These are phyloP conservation scores for Retiboletus flavoniger DNA, from an alignment of 1,284 basidiomycete genomes.

Conservation along the genomic window DNA sequence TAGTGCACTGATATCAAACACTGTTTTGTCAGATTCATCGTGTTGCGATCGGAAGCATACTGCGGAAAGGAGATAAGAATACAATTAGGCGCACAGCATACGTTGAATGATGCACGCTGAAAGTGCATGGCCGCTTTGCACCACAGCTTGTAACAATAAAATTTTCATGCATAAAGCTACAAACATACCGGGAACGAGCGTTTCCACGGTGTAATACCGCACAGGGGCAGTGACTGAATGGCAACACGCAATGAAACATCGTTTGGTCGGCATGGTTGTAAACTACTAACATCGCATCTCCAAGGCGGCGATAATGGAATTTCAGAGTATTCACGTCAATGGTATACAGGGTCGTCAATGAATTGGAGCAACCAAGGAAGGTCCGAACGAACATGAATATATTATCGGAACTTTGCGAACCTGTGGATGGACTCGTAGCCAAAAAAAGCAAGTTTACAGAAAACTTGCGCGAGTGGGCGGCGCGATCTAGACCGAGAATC, in stretches of 20 bases:
- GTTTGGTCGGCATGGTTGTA: slow-evolving; percentile 6
- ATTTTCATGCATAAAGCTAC: slow-evolving; percentile 11
- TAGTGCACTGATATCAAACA: slow-evolving; percentile 19
- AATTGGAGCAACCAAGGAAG: slow-evolving; percentile 16
- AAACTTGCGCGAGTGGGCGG: slow-evolving; percentile 9
- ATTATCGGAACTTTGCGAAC: slow-evolving; percentile 17
- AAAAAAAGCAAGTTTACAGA: not conserved
- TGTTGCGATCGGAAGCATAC: slow-evolving; percentile 18
- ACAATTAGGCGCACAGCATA: slow-evolving; percentile 26
- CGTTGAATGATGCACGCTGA: slow-evolving; percentile 32
- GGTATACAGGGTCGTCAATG: slow-evolving; percentile 24
- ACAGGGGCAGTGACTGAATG: slow-evolving; percentile 27
- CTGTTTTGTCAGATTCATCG: slow-evolving; percentile 14
- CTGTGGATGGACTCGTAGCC: not conserved
- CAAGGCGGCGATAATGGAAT: slow-evolving; percentile 33
- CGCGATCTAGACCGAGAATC: slow-evolving; percentile 15
- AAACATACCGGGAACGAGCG: slow-evolving; percentile 13
- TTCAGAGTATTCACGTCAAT: slow-evolving; percentile 12
- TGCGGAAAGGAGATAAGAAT: slow-evolving; percentile 32
- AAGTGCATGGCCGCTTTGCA: slow-evolving; percentile 27
- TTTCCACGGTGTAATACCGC: slow-evolving; percentile 28
- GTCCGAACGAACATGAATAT: slow-evolving; percentile 10
- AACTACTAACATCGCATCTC: slow-evolving; percentile 11
- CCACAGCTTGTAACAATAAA: slow-evolving; percentile 24
- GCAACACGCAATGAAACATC: slow-evolving; percentile 18